A percentile compares a stretch with the other conserved stretches of the same genome.
Conservation (phyloP, 495 filamentous ascomycete species). For the Hypoxylon crocopeplum region DNA sequence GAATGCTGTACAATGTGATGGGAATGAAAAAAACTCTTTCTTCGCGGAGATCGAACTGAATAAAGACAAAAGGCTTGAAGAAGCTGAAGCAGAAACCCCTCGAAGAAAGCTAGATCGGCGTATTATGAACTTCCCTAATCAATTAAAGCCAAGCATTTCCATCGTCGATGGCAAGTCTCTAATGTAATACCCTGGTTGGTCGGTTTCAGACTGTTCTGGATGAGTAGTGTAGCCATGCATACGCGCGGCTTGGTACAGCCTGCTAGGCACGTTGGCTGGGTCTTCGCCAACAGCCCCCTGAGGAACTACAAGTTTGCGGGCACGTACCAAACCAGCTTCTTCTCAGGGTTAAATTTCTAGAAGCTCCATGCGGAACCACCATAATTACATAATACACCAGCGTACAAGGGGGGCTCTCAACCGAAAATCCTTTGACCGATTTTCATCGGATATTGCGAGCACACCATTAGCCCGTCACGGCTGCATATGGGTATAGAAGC, state of each 20-base stretch:
- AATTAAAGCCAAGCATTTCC: neutral
- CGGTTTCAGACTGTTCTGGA: conserved; percentile 4
- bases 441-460: neutral
- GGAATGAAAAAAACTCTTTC: conserved; percentile 9
- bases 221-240: neutral
- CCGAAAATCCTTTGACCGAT: neutral
- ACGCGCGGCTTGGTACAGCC: too few species aligned
- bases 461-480: neutral
- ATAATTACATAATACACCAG: too few species aligned
- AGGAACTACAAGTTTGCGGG: too few species aligned
- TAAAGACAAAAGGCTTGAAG: neutral
- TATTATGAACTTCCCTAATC: conserved; percentile 7
- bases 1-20: neutral
- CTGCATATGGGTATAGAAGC: neutral
- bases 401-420: neutral
- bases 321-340: neutral
- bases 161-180: neutral
- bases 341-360: conserved; percentile 1
- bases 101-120: neutral
- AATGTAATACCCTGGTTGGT: neutral
- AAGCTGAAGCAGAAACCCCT: neutral
- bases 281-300: too few species aligned
- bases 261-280: too few species aligned
- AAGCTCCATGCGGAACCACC: neutral
- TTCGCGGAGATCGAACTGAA: conserved; percentile 1